phyloP scores from a whole-genome alignment of 2,329 filamentous ascomycete species.

The Pestalotiopsis sp. region DNA sequence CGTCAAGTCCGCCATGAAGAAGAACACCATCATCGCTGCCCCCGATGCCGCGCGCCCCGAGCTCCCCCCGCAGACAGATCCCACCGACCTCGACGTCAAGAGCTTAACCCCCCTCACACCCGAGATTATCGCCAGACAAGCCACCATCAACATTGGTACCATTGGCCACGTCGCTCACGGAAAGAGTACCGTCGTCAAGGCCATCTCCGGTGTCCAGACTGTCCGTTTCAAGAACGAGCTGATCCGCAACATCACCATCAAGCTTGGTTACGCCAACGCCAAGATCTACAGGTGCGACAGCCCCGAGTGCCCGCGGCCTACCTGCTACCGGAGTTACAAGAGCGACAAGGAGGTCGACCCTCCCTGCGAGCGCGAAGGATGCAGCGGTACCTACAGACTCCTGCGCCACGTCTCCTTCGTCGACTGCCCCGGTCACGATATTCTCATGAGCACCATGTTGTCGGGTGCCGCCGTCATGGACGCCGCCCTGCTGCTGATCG shows the following conservation, averaged over 20 bases:
- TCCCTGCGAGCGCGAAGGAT: conserved; percentile 91
- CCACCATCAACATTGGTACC: conserved; percentile 98
- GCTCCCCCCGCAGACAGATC: conserved; percentile 89
- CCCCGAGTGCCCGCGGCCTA: conserved; percentile 83
- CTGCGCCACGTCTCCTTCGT: conserved; percentile 95
- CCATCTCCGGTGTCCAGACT: conserved; percentile 97
- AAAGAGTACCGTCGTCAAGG: conserved; percentile 98
- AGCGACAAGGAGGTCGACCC: conserved; percentile 99
- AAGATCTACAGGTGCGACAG: conserved; percentile 99
- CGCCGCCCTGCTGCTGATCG: conserved; percentile 91
- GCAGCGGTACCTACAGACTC: conserved; percentile 81
- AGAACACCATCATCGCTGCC: conserved; percentile 59
- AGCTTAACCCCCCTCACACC: conserved; percentile 82
- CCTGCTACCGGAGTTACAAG: conserved; percentile 96
- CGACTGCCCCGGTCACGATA: conserved; percentile 99
- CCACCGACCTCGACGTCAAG: conserved; percentile 81
- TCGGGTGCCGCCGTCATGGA: conserved; percentile 99
- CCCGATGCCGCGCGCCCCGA: conserved; percentile 46
- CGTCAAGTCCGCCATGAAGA: conserved; percentile 86
- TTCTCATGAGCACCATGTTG: conserved; percentile 99
- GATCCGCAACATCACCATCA: conserved; percentile 99
- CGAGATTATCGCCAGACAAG: conserved; percentile 96
- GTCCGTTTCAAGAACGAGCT: conserved; percentile 99
- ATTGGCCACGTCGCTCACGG: conserved; percentile 99
- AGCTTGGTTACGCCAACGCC: conserved; percentile 98